A percentile compares a stretch with the other conserved stretches of the same genome.
Conservation (phyloP, 1,284 basidiomycete species). For the Rhizoctonia solani region DNA sequence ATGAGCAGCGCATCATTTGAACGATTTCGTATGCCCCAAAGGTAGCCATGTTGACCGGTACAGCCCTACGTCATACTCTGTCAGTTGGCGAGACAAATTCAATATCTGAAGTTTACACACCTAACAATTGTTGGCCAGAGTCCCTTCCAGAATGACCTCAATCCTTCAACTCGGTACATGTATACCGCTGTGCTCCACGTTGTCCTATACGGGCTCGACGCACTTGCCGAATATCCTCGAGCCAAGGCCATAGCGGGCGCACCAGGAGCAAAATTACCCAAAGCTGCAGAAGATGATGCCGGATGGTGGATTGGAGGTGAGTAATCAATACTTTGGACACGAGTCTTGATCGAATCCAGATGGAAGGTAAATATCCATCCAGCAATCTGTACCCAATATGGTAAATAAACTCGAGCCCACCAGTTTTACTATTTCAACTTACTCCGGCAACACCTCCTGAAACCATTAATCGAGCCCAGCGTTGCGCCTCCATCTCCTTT, state of each 20-base stretch:
- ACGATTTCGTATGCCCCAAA: conserved; percentile 60
- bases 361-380: conserved; percentile 80
- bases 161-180: conserved; percentile 68
- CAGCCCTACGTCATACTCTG: conserved; percentile 44
- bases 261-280: conserved; percentile 31
- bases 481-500: conserved; percentile 50
- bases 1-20: conserved; percentile 43
- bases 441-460: conserved; percentile 79
- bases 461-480: conserved; percentile 65
- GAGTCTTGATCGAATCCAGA: conserved; percentile 84
- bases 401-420: conserved; percentile 45
- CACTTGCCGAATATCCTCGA: conserved; percentile 37
- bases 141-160: conserved; percentile 72
- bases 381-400: conserved; percentile 44
- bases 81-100: neutral
- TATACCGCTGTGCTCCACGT: conserved; percentile 60
- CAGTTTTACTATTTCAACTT: conserved; percentile 42
- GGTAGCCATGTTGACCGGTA: conserved; percentile 62
- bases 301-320: conserved; percentile 18
- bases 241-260: conserved; percentile 32
- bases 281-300: neutral
- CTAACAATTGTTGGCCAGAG: conserved; percentile 77
- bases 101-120: conserved; percentile 50
- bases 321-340: conserved; percentile 62
- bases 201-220: conserved; percentile 54